Conservation (phyloP, 306 rosid species). For the Dalbergia oliveri region DNA sequence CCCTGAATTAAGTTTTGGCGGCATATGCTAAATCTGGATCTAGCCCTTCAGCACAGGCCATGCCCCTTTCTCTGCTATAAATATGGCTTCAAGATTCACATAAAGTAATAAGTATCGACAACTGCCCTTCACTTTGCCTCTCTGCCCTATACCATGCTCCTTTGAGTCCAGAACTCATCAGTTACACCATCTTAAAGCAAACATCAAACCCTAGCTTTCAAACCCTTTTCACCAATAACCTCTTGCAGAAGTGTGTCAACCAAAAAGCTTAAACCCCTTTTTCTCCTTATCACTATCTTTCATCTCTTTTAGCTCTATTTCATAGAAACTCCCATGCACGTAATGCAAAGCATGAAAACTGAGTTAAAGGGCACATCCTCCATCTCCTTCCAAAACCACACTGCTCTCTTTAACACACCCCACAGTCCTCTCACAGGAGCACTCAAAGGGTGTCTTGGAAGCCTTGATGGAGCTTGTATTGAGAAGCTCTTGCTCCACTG, state of each 20-base stretch:
- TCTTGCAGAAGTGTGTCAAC: constrained; percentile 29
- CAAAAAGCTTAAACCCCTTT: not conserved
- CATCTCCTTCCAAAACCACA: constrained; percentile 68
- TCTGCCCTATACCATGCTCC: constrained; percentile 15
- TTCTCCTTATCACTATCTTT: constrained; percentile 25
- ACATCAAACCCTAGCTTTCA: constrained; percentile 46
- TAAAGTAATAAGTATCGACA: constrained; percentile 12
- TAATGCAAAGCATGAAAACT: constrained; percentile 66
- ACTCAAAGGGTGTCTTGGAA: constrained; percentile 84
- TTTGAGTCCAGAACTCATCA: constrained; percentile 12
- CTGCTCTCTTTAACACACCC: constrained; percentile 55
- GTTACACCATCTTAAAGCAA: constrained; percentile 16
- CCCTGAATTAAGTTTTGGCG: constrained; percentile 36
- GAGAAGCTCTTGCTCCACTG: constrained; percentile 93
- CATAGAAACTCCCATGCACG: constrained; percentile 48
- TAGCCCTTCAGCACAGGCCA: constrained; percentile 24
- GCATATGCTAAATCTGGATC: not conserved
- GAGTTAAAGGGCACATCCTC: constrained; percentile 71
- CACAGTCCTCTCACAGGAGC: constrained; percentile 62
- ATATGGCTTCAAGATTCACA: constrained; percentile 49
- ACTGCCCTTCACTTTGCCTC: constrained; percentile 4
- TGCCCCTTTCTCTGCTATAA: constrained; percentile 46
- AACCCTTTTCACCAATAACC: constrained; percentile 44
- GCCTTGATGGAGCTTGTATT: constrained; percentile 86
- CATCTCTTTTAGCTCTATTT: constrained; percentile 7